Percentiles rank a stretch among this genome's conserved stretches.
Evolutionary conservation across 2,329 filamentous ascomycete genomes (phyloP).

Genomic region (Hysterium pulicare): DNA sequence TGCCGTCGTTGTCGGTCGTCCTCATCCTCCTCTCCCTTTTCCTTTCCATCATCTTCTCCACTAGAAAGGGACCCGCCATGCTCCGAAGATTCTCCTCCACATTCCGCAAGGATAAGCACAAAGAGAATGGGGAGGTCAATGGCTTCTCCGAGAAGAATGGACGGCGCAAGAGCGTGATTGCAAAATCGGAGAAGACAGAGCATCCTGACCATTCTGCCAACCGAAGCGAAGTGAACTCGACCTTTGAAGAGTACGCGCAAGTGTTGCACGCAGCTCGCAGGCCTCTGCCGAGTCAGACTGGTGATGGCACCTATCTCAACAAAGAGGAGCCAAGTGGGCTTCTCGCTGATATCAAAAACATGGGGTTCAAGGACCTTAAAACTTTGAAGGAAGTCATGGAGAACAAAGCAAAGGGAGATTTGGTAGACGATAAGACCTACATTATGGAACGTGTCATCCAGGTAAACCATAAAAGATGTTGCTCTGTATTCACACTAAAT

Average conservation of each 20-base stretch:
- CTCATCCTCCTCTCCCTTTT: not conserved
- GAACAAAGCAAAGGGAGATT: conserved; percentile 60
- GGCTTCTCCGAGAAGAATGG: conserved; percentile 28
- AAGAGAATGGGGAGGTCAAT: conserved; percentile 10
- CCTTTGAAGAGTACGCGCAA: conserved; percentile 12
- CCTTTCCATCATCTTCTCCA: not conserved
- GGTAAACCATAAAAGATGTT: not conserved
- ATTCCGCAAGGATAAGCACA: conserved; percentile 15
- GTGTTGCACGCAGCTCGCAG: conserved; percentile 13
- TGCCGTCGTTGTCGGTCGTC: not conserved
- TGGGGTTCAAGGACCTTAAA: conserved; percentile 47
- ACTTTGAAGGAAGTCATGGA: conserved; percentile 56
- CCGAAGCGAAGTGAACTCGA: conserved; percentile 6
- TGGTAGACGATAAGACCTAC: conserved; percentile 72
- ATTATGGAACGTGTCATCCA: conserved; percentile 61
- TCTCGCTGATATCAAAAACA: conserved; percentile 53
- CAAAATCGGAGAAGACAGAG: conserved; percentile 31
- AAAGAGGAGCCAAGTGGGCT: conserved; percentile 49
- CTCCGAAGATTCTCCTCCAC: conserved; percentile 12
- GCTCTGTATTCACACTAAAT: not conserved
- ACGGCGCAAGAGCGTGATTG: conserved; percentile 49
- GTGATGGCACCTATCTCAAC: conserved; percentile 12
- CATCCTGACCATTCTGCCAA: conserved; percentile 17
- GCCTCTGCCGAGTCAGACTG: conserved; percentile 12
- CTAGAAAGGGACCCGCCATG: conserved; percentile 3